A percentile compares a stretch with the other conserved stretches of the same genome.
Evolutionary conservation across 1,139 yeast genomes (phyloP).

Genomic region (Meyerozyma elateridarum): DNA sequence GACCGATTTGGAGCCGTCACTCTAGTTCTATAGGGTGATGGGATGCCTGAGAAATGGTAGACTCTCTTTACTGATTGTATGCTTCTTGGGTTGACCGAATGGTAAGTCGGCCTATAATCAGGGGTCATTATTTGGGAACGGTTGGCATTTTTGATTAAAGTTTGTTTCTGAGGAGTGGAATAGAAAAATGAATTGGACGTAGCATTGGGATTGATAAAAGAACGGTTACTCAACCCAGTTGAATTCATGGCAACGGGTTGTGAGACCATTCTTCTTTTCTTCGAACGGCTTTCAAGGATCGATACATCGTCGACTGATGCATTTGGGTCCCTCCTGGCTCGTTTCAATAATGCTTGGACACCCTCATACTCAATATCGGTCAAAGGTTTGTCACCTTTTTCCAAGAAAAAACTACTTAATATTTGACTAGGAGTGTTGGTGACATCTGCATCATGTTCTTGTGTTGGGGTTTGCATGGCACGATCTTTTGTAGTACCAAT

Average conservation of each 20-base stretch:
- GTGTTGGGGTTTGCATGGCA: background rate
- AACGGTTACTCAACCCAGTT: background rate
- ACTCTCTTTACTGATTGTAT: conserved; percentile 44
- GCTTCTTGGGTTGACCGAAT: conserved; percentile 21
- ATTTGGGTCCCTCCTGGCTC: conserved; percentile 17
- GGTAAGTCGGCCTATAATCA: conserved; percentile 38
- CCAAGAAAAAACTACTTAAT: conserved; percentile 66
- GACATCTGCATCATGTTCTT: too few species aligned
- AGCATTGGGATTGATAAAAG: background rate
- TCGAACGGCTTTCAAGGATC: background rate
- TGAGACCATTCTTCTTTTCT: background rate
- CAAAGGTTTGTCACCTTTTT: conserved; percentile 72
- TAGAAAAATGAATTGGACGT: conserved; percentile 1
- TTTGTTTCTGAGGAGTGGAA: conserved; percentile 3
- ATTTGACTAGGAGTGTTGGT: conserved; percentile 47
- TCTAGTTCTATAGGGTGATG: conserved; percentile 61
- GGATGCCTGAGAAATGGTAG: conserved; percentile 59
- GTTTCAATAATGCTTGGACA: conserved; percentile 54
- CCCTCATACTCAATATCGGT: conserved; percentile 82
- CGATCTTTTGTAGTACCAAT: background rate
- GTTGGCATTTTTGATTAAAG: conserved; percentile 6
- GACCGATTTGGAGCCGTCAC: conserved; percentile 27
- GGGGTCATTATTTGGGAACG: conserved; percentile 27
- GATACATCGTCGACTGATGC: background rate
- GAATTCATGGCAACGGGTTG: conserved; percentile 3